A percentile compares a stretch with the other conserved stretches of the same genome.
phyloP scores from a whole-genome alignment of 2,329 filamentous ascomycete genomes.

The Claviceps fusiformis region DNA sequence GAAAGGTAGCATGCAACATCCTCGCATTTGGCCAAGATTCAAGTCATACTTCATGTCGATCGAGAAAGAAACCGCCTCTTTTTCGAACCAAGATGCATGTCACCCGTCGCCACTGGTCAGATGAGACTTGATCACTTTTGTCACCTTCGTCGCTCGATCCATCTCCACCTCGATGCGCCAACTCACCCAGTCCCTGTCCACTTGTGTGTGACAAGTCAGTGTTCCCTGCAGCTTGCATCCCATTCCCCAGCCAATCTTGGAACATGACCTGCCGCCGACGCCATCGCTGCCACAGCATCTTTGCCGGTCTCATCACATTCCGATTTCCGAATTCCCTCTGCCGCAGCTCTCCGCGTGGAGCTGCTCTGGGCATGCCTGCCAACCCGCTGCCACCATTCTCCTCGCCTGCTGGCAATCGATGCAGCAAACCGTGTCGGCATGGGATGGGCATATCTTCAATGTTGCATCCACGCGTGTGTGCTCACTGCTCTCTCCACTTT shows the following conservation, averaged over 20 bases:
- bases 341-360: not conserved
- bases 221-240: constrained; percentile 13
- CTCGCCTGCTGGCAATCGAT: not conserved
- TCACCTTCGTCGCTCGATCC: constrained; percentile 8
- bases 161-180: constrained; percentile 6
- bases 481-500: not conserved
- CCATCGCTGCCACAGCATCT: constrained; percentile 10
- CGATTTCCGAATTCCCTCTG: not conserved
- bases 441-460: not conserved
- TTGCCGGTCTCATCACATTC: not conserved
- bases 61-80: not conserved
- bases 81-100: not conserved
- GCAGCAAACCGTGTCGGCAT: not conserved
- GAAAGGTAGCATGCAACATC: not conserved
- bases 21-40: no score
- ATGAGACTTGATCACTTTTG: not conserved
- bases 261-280: constrained; percentile 31
- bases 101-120: no score
- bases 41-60: constrained; percentile 6
- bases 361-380: not conserved
- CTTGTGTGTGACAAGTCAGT: constrained; percentile 13
- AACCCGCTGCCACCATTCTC: not conserved
- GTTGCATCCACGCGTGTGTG: not conserved
- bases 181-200: constrained; percentile 11
- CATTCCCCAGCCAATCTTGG: constrained; percentile 38